Evolutionary conservation across 345 rosid species (phyloP).

Genomic region (Lepidium sativum): DNA sequence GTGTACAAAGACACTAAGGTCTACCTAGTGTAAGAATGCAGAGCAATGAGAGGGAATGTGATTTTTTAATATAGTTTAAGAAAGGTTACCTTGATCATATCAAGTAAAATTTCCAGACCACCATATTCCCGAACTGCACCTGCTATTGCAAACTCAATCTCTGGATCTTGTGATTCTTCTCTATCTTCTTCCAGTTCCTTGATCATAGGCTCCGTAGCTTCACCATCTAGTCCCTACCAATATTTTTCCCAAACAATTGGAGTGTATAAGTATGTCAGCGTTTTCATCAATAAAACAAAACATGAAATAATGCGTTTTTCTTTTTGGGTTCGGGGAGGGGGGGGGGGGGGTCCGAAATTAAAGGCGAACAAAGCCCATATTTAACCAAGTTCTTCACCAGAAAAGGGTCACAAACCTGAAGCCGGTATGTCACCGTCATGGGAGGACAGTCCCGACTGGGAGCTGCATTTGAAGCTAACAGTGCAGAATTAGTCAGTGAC

Average conservation of each 20-base stretch:
- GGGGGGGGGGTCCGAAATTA: background rate
- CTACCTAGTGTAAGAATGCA: constrained; percentile 1
- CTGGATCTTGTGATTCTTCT: constrained; percentile 98
- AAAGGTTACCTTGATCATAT: constrained; percentile 77
- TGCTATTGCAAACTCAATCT: constrained; percentile 95
- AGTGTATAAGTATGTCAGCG: background rate
- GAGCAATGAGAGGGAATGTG: background rate
- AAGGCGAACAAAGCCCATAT: constrained; percentile 2
- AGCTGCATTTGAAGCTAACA: constrained; percentile 53
- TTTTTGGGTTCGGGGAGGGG: background rate
- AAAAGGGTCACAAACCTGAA: constrained; percentile 61
- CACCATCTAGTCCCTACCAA: constrained; percentile 92
- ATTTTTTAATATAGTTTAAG: background rate
- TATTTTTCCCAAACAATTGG: constrained; percentile 9
- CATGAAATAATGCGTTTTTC: background rate
- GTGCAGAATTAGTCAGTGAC: constrained; percentile 44
- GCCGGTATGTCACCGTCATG: constrained; percentile 94
- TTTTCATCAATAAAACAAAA: background rate
- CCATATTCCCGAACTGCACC: constrained; percentile 93
- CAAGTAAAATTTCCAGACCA: constrained; percentile 83
- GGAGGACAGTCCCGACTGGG: constrained; percentile 80
- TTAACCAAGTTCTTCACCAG: constrained; percentile 6
- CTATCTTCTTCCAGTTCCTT: constrained; percentile 98
- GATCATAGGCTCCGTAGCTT: constrained; percentile 99
- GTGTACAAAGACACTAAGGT: background rate